A percentile compares a stretch with the other conserved stretches of the same genome.
Evolutionary conservation across 805 yeast species (phyloP).

Genomic region (Yarrowia divulgata): DNA sequence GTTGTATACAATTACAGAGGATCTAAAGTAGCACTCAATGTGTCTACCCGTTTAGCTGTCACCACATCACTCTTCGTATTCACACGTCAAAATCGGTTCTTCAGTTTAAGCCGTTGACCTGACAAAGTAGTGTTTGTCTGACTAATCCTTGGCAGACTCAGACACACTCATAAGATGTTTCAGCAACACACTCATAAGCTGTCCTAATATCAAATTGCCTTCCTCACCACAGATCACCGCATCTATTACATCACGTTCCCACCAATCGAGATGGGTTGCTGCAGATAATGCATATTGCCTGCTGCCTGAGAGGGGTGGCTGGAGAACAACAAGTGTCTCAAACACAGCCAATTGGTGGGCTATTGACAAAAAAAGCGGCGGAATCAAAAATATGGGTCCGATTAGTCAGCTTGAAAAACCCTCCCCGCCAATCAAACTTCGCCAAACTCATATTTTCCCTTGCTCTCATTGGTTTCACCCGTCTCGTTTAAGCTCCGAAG

Average conservation of each 20-base stretch:
- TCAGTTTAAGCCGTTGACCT: no score
- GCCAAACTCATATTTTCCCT: constrained; percentile 3
- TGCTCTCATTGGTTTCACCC: constrained; percentile 27
- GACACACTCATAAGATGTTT: not conserved
- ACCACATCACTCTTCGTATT: no score
- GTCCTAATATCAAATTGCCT: no score
- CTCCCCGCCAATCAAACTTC: constrained; percentile 13
- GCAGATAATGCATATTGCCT: constrained; percentile 18
- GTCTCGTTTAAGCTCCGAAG: not conserved
- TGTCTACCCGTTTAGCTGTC: no score
- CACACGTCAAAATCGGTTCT: no score
- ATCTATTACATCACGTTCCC: not conserved
- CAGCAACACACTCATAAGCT: not conserved
- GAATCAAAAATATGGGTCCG: no score
- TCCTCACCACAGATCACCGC: not conserved
- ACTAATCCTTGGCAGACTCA: not conserved
- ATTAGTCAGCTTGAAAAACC: not conserved
- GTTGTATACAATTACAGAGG: no score
- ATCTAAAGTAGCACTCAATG: no score
- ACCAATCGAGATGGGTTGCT: constrained; percentile 8
- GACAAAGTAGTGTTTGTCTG: not conserved
- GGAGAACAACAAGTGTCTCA: not conserved
- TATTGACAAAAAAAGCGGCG: not conserved
- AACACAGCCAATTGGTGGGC: not conserved
- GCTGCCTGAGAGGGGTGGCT: not conserved